These are phyloP conservation scores for Aspergillus funiculosus DNA, from an alignment of 495 filamentous ascomycete genomes.

Conservation along the genomic window DNA sequence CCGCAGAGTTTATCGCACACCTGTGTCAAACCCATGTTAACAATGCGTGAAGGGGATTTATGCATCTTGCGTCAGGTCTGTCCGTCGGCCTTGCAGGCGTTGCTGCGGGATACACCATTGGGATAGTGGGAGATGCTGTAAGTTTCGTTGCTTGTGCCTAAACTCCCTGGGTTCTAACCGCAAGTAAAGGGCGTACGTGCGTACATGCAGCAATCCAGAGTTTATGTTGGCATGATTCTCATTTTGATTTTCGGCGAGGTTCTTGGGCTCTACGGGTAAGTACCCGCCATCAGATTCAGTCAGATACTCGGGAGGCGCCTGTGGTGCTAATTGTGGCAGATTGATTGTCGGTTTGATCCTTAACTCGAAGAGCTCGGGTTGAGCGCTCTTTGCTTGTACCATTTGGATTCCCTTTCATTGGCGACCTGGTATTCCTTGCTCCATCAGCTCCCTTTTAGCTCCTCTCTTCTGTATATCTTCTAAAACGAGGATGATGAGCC, in stretches of 20 bases:
- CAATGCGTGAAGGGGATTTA: constrained; percentile 58
- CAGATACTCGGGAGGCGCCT: neutral
- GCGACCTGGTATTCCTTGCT: constrained; percentile 2
- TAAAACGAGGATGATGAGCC: neutral
- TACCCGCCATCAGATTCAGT: constrained; percentile 17
- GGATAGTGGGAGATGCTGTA: constrained; percentile 86
- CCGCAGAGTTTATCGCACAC: neutral
- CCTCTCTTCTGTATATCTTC: constrained; percentile 11
- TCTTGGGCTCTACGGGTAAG: constrained; percentile 91
- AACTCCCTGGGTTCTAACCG: constrained; percentile 22
- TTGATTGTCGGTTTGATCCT: constrained; percentile 55
- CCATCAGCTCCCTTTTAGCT: constrained; percentile 4
- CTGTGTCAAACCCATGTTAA: constrained; percentile 14
- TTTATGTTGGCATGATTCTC: constrained; percentile 98
- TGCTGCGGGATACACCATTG: constrained; percentile 96
- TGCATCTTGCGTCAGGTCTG: constrained; percentile 89
- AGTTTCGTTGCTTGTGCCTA: constrained; percentile 13
- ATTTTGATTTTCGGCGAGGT: constrained; percentile 99
- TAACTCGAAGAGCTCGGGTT: constrained; percentile 29
- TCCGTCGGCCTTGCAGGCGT: constrained; percentile 87
- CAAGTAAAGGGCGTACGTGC: constrained; percentile 66
- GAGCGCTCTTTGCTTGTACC: constrained; percentile 1
- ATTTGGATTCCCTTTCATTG: constrained; percentile 9
- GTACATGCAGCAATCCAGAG: constrained; percentile 90
- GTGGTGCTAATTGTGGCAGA: constrained; percentile 32